Evolutionary conservation across 2,329 filamentous ascomycete species (phyloP), one percentile per base, ranked within the genome.

Genomic region (Lecanosticta acicola): DNA sequence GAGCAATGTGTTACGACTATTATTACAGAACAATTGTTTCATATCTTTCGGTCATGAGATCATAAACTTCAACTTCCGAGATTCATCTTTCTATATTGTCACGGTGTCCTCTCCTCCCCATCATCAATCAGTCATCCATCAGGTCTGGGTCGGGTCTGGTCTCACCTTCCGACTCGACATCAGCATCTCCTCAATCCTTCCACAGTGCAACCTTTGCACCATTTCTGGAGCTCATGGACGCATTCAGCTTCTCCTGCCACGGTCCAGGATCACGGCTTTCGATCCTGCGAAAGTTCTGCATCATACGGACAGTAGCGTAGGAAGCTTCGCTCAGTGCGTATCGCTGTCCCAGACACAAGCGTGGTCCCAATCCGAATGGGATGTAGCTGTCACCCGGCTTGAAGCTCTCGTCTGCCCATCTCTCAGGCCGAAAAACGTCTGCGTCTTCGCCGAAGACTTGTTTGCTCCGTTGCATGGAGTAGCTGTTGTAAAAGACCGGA

Each of bases 301-400:
- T 62, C 38, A 73, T 37, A 20, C 71, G 58, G 8, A 69, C 67
- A 19, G 72, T 57, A 17, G 70, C 69, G 51, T 71, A 74, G 1
- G 54, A 65, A 58, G 71, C 70, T 51, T 73, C 69, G 1, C 66
- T 71, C 5, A 72, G 58, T 7, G 69, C 71, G 51, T 71, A 73
- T 43, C 72, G 68, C 60, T 72, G 70, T 0, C 70, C 70, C 13
- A 71, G 61, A 49, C 70, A 72, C 19, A 71, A 67, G 7, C 70
- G 47, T 3, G 69, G 69, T 0, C 70, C 70, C 1, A 68, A 69
- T 32, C 70, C 41, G 21, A 51, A 51, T 9, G 49, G 49, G 4
- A 48, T 18, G 35, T 48, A 51, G 3, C 50, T 41, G 57, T 42
- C 45, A 10, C 29, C 34, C 13, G 45, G 56, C 46, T 26, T 63